These are phyloP conservation scores for Taphrina betulina DNA, from an alignment of 1,139 yeast species.

Conservation along the genomic window DNA sequence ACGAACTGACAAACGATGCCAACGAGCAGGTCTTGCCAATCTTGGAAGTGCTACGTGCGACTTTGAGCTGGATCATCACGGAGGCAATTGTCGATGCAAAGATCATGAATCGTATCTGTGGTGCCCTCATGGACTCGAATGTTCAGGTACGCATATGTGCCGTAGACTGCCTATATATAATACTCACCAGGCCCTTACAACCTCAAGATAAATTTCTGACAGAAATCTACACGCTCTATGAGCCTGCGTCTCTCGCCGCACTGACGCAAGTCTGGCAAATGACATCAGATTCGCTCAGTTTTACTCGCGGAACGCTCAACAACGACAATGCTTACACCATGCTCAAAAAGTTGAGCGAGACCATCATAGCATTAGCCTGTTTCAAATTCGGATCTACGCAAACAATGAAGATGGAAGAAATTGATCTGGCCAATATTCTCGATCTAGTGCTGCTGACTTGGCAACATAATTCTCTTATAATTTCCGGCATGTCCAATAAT, in stretches of 20 bases:
- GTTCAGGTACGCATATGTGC: constrained; percentile 76
- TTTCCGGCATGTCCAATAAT: constrained; percentile 85
- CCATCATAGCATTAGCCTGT: constrained; percentile 86
- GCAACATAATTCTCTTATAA: constrained; percentile 78
- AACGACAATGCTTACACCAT: constrained; percentile 69
- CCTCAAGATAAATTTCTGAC: constrained; percentile 71
- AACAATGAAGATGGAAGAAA: constrained; percentile 41
- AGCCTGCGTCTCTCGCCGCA: constrained; percentile 66
- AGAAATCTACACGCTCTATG: constrained; percentile 76
- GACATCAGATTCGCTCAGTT: constrained; percentile 59
- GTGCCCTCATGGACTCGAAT: constrained; percentile 60
- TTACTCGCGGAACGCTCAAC: constrained; percentile 30
- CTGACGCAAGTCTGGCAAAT: constrained; percentile 65
- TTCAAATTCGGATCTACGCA: constrained; percentile 50
- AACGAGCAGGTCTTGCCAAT: constrained; percentile 58
- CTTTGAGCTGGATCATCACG: constrained; percentile 80
- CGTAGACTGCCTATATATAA: constrained; percentile 83
- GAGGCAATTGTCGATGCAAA: constrained; percentile 63
- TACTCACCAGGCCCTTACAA: constrained; percentile 77
- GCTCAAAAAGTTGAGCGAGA: constrained; percentile 84
- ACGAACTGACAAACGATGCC: constrained; percentile 42
- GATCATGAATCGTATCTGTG: constrained; percentile 63
- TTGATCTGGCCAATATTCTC: constrained; percentile 51
- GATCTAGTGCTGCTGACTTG: constrained; percentile 77
- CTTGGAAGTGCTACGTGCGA: constrained; percentile 80